phyloP scores from a whole-genome alignment of 257 asterid genomes.

The Solanum clarkiae region DNA sequence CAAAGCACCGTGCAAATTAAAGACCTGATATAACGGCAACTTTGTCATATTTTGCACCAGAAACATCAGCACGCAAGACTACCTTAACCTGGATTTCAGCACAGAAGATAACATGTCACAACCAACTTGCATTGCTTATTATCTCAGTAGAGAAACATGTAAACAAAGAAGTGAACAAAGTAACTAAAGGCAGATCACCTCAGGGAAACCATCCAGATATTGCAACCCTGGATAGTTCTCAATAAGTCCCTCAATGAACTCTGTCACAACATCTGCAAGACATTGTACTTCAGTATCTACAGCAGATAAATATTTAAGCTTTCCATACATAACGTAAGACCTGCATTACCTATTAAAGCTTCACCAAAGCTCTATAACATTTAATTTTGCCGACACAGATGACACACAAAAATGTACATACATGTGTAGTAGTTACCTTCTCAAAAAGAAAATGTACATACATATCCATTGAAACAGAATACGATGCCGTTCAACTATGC shows the following conservation, averaged over 20 bases:
- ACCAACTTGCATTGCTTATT: background rate
- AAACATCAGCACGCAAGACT: conserved; percentile 87
- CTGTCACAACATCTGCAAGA: conserved; percentile 84
- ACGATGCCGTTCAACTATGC: background rate
- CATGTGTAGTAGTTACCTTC: no score
- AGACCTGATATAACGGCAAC: conserved; percentile 91
- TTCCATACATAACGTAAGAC: background rate
- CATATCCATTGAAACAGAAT: background rate
- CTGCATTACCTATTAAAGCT: background rate
- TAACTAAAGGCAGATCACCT: conserved; percentile 23
- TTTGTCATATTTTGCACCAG: conserved; percentile 60
- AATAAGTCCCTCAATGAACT: conserved; percentile 89
- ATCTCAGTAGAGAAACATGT: background rate
- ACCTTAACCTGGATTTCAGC: conserved; percentile 61
- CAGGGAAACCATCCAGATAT: conserved; percentile 94
- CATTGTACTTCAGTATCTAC: background rate
- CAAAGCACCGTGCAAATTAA: background rate
- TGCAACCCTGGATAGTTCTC: conserved; percentile 94
- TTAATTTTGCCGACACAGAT: background rate
- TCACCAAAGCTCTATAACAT: background rate
- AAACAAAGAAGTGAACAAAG: background rate
- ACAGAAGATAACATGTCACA: background rate
- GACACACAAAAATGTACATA: background rate
- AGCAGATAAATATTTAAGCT: background rate
- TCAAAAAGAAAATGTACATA: background rate